phyloP scores from a whole-genome alignment of 2,329 filamentous ascomycete genomes.

The Apiospora rasikravindrae region DNA sequence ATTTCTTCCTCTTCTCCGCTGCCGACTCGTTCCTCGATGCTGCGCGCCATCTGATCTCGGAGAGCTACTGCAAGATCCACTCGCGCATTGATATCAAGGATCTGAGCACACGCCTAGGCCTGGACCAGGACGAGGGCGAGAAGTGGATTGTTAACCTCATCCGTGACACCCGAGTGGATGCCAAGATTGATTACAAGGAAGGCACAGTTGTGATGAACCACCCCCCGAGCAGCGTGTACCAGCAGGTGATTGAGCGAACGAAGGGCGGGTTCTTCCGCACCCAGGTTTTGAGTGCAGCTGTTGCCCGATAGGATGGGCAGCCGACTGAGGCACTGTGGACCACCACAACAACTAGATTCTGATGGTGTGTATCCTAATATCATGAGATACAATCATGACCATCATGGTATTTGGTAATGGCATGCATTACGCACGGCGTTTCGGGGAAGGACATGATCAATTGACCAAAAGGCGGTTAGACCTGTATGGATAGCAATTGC shows the following conservation, averaged over 20 bases:
- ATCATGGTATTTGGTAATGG: slow-evolving; percentile 14
- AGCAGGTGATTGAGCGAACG: slow-evolving; percentile 98
- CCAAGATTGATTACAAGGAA: slow-evolving; percentile 99
- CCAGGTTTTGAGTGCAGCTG: slow-evolving; percentile 81
- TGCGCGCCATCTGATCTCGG: slow-evolving; percentile 94
- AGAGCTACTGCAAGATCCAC: slow-evolving; percentile 99
- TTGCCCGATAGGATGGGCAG: slow-evolving; percentile 52
- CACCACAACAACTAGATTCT: neutral
- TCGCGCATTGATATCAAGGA: slow-evolving; percentile 98
- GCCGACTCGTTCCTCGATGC: slow-evolving; percentile 92
- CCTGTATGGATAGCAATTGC: slow-evolving; percentile 21
- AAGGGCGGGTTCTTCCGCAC: slow-evolving; percentile 99
- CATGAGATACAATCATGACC: slow-evolving; percentile 6
- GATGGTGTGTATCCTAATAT: slow-evolving; percentile 16
- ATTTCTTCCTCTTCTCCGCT: slow-evolving; percentile 91
- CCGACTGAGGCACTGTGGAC: slow-evolving; percentile 1
- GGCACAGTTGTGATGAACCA: slow-evolving; percentile 99
- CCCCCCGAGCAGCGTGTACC: slow-evolving; percentile 96
- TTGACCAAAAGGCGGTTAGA: slow-evolving; percentile 21
- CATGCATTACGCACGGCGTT: slow-evolving; percentile 21
- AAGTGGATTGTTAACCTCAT: slow-evolving; percentile 99
- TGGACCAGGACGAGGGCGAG: slow-evolving; percentile 94
- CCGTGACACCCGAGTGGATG: slow-evolving; percentile 94
- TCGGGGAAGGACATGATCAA: slow-evolving; percentile 13
- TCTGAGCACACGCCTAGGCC: slow-evolving; percentile 86